Conservation (phyloP, 2,329 filamentous ascomycete species). For the Plenodomus tracheiphilus region DNA sequence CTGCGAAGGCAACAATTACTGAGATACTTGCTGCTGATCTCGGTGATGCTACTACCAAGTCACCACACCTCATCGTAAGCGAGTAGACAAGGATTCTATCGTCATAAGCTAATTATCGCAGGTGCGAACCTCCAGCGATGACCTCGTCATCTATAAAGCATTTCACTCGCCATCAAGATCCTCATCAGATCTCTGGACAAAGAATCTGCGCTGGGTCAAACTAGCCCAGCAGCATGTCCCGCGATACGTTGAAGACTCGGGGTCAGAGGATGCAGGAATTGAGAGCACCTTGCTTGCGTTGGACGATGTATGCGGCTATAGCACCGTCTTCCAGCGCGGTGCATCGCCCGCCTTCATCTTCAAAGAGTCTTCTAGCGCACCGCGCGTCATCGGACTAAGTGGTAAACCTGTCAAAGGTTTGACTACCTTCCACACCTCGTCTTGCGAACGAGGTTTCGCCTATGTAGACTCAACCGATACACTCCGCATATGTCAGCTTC, state of each 20-base stretch:
- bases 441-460: constrained; percentile 80
- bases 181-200: constrained; percentile 52
- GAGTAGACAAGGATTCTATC: not conserved
- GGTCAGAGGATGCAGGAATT: constrained; percentile 50
- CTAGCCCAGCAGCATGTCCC: constrained; percentile 69
- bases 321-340: constrained; percentile 80
- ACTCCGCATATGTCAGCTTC: constrained; percentile 74
- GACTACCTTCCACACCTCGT: constrained; percentile 74
- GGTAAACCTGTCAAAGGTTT: constrained; percentile 71
- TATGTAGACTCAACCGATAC: constrained; percentile 67
- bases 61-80: constrained; percentile 82
- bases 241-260: constrained; percentile 55
- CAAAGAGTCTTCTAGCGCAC: constrained; percentile 76
- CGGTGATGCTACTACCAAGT: constrained; percentile 70
- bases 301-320: constrained; percentile 73
- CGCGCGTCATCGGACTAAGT: constrained; percentile 73
- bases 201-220: constrained; percentile 75
- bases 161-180: constrained; percentile 57
- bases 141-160: constrained; percentile 86
- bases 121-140: constrained; percentile 78
- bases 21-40: constrained; percentile 86
- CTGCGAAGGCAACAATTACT: constrained; percentile 70
- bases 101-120: constrained; percentile 39
- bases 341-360: constrained; percentile 79
- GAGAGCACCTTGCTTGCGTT: constrained; percentile 60